Evolutionary conservation across 2,329 filamentous ascomycete genomes (phyloP).

Genomic region (Hymenoscyphus fructigenus): DNA sequence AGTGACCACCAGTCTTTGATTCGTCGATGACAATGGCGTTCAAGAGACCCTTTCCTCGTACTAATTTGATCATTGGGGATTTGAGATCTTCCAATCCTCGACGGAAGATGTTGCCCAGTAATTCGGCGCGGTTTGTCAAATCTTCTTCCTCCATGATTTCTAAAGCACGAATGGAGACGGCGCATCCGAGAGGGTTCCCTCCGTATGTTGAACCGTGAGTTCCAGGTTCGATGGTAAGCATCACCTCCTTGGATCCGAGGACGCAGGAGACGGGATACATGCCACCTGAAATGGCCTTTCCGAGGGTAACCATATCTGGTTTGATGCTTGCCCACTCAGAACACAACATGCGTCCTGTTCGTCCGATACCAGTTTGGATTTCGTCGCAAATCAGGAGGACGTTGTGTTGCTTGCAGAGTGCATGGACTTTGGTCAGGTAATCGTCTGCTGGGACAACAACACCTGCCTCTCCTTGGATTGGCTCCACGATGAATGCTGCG

Average conservation of each 20-base stretch:
- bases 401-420: slow-evolving; percentile 91
- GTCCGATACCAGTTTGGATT: slow-evolving; percentile 96
- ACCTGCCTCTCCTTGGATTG: slow-evolving; percentile 95
- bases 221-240: slow-evolving; percentile 93
- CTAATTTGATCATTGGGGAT: slow-evolving; percentile 74
- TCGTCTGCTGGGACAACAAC: slow-evolving; percentile 91
- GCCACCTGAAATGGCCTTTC: slow-evolving; percentile 96
- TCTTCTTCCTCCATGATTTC: slow-evolving; percentile 92
- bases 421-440: slow-evolving; percentile 78
- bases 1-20: slow-evolving; percentile 76
- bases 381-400: slow-evolving; percentile 96
- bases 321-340: slow-evolving; percentile 94
- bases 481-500: slow-evolving; percentile 91
- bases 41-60: slow-evolving; percentile 89
- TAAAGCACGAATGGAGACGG: slow-evolving; percentile 90
- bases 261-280: slow-evolving; percentile 99
- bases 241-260: slow-evolving; percentile 81
- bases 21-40: slow-evolving; percentile 98
- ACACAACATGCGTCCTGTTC: slow-evolving; percentile 91
- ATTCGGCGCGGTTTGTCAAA: slow-evolving; percentile 79
- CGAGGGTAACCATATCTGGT: slow-evolving; percentile 90
- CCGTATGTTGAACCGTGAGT: slow-evolving; percentile 99
- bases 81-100: slow-evolving; percentile 73
- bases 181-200: slow-evolving; percentile 92
- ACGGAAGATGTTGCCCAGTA: slow-evolving; percentile 79